phyloP scores from a whole-genome alignment of 1,284 basidiomycete genomes.

The Malassezia sympodialis region DNA sequence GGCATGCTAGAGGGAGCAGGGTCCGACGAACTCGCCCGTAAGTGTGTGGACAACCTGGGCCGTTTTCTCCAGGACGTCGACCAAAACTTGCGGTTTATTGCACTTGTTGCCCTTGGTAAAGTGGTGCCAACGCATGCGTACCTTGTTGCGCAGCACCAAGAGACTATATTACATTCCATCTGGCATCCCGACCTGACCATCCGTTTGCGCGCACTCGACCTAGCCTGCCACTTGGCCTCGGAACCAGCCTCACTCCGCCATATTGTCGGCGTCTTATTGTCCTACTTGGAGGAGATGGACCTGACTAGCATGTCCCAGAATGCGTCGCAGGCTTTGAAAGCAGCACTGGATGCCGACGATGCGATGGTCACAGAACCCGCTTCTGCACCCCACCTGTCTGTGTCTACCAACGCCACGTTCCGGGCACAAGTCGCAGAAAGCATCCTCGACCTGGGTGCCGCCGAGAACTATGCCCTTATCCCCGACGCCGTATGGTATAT shows the following conservation, averaged over 20 bases:
- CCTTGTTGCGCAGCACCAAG: constrained; percentile 81
- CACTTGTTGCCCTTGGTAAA: constrained; percentile 84
- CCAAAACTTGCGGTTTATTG: constrained; percentile 91
- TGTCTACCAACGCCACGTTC: constrained; percentile 60
- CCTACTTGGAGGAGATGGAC: constrained; percentile 58
- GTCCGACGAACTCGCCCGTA: constrained; percentile 63
- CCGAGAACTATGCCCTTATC: constrained; percentile 74
- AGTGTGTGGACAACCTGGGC: constrained; percentile 86
- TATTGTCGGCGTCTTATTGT: constrained; percentile 74
- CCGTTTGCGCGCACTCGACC: constrained; percentile 82
- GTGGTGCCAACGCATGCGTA: constrained; percentile 86
- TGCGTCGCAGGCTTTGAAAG: neutral
- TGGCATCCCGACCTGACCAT: constrained; percentile 92
- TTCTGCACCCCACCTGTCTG: constrained; percentile 19
- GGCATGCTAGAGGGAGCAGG: constrained; percentile 62
- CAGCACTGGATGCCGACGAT: constrained; percentile 1
- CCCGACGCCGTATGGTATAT: constrained; percentile 94
- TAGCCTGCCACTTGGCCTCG: constrained; percentile 80
- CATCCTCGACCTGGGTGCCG: constrained; percentile 71
- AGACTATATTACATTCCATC: constrained; percentile 77
- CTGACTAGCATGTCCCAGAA: neutral
- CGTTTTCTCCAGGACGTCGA: constrained; percentile 83
- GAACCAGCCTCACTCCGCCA: constrained; percentile 69
- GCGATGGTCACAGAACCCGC: neutral
- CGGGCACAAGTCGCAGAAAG: constrained; percentile 68